Evolutionary conservation across 768 basidiomycete species (phyloP).

Genomic region (Collybia sordida): DNA sequence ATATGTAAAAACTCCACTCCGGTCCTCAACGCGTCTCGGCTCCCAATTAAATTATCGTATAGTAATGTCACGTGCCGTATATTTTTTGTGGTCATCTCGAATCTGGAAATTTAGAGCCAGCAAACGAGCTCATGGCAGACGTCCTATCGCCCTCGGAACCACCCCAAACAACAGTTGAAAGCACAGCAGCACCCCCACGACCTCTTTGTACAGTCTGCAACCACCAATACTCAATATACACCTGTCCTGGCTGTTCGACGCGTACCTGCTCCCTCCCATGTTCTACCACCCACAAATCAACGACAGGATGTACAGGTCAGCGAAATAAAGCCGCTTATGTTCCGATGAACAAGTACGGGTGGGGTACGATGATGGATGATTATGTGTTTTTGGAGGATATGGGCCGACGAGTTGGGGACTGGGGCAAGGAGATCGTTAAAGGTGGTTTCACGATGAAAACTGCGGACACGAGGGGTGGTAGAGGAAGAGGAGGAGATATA

Average conservation of each 20-base stretch:
- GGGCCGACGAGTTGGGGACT: constrained; percentile 69
- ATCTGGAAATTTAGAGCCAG: too few relatives aligned
- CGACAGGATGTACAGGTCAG: constrained; percentile 63
- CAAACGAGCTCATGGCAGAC: constrained; percentile 8
- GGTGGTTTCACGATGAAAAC: constrained; percentile 50
- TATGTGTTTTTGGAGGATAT: constrained; percentile 86
- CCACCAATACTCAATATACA: constrained; percentile 56
- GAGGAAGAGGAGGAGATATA: constrained; percentile 24
- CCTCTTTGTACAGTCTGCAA: constrained; percentile 52
- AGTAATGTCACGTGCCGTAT: constrained; percentile 3
- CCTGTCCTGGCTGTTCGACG: constrained; percentile 73
- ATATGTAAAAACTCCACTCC: too few relatives aligned
- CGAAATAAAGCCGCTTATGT: constrained; percentile 75
- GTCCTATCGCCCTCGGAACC: background rate
- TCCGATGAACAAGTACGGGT: constrained; percentile 80
- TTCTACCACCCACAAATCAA: constrained; percentile 64
- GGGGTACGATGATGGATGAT: constrained; percentile 88
- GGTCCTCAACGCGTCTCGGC: too few relatives aligned
- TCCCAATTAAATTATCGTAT: background rate
- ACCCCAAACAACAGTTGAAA: constrained; percentile 10
- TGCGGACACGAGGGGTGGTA: constrained; percentile 16
- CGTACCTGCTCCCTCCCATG: constrained; percentile 75
- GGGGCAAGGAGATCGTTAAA: constrained; percentile 68
- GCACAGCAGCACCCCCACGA: constrained; percentile 17
- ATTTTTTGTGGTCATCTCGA: too few relatives aligned